Conservation (phyloP, 2,329 filamentous ascomycete genomes). For the Aspergillus intermedius region DNA sequence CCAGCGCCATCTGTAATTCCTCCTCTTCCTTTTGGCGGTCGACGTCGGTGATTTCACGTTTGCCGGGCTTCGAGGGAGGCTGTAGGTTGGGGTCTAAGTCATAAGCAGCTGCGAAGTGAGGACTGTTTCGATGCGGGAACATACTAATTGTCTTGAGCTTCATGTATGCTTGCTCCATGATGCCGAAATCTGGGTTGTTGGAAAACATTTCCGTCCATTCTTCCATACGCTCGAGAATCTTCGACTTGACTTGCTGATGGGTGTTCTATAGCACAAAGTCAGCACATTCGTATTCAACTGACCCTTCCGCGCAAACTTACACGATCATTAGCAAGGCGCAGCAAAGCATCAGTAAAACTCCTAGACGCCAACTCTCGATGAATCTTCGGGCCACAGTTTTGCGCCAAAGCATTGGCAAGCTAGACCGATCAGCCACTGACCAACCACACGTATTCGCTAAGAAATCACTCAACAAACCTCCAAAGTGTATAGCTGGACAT, state of each 20-base stretch:
- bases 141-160: slow-evolving; percentile 68
- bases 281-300: not conserved
- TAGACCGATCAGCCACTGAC: slow-evolving; percentile 27
- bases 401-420: slow-evolving; percentile 83
- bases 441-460: not conserved
- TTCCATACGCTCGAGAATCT: slow-evolving; percentile 93
- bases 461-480: slow-evolving; percentile 49
- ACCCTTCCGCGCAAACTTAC: slow-evolving; percentile 24
- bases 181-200: slow-evolving; percentile 81
- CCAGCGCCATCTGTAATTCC: slow-evolving; percentile 91
- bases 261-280: slow-evolving; percentile 56
- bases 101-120: slow-evolving; percentile 12
- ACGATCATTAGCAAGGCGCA: slow-evolving; percentile 84
- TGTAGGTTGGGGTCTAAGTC: slow-evolving; percentile 78
- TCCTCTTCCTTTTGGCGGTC: slow-evolving; percentile 96
- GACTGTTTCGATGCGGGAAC: slow-evolving; percentile 8
- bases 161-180: slow-evolving; percentile 94
- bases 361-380: slow-evolving; percentile 86
- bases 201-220: slow-evolving; percentile 95
- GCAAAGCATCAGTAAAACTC: slow-evolving; percentile 87
- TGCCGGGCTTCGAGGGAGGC: slow-evolving; percentile 85
- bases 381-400: slow-evolving; percentile 81
- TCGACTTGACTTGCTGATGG: slow-evolving; percentile 91
- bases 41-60: slow-evolving; percentile 80
- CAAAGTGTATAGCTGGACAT: slow-evolving; percentile 91